Evolutionary conservation across 2,329 filamentous ascomycete genomes (phyloP), one percentile per base, ranked within the genome.

Genomic region (Talaromyces sp.): DNA sequence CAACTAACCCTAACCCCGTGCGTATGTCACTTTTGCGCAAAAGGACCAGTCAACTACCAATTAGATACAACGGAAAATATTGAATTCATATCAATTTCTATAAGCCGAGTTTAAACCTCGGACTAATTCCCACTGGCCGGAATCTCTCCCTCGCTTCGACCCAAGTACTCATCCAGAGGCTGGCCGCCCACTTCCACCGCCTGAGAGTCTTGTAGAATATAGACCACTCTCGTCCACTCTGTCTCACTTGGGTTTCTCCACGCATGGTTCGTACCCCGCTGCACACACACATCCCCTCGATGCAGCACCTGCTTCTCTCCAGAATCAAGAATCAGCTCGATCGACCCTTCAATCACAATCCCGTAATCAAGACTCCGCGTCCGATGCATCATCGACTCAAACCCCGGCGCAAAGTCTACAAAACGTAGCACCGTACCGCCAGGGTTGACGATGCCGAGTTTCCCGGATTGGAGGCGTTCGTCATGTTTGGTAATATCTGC

Each of bases 311-410:
- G 74, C 55, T 69, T 74, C 61, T 81, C 81, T 1, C 83, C 82
- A n/a, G 78, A 78, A 62, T 84, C 83, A 5, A 85, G 70, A 3
- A 80, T 61, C 70, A 85, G 74, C 63, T 84, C 81, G 30, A 85
- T 68, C 65, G 77, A 75, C 1, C 84, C 84, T 65, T 85, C 82
- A 5, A 85, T 65, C 3, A 85, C 77, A 59, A 85, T 75, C 2
- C 82, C 83, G 63, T 82, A 85, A 66, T 85, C 83, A 3, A 85
- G 71, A 44, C 77, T 81, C 65, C 81, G 76, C 0, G 82, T 84
- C 13, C 83, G 77, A 64, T 85, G 84, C 76, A 84, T 81, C 27
- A 49, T 47, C 2, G 59, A 61, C 17, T 72, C 65, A 25, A 75
- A 74, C 0, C 69, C 70, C 0, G 80, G 80, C 0, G 66, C 71